phyloP scores from a whole-genome alignment of 2,329 filamentous ascomycete genomes.

The Colletotrichum godetiae region DNA sequence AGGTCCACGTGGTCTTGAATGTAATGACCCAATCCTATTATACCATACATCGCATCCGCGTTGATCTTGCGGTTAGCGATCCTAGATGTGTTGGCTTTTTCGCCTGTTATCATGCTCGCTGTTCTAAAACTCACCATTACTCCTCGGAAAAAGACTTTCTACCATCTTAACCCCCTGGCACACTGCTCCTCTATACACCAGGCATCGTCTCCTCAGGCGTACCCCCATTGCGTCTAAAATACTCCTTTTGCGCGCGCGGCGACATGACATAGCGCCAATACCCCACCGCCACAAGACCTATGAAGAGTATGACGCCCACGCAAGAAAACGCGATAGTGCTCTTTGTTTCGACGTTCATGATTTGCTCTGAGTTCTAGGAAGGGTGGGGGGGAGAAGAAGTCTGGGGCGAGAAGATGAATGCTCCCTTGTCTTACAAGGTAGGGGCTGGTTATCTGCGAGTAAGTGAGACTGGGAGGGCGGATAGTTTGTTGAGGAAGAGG shows the following conservation, averaged over 20 bases:
- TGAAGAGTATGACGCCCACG: background rate
- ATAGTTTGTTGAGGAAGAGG: too few relatives aligned
- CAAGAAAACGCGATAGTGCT: background rate
- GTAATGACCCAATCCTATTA: background rate
- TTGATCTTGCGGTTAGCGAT: too few relatives aligned
- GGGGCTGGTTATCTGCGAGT: too few relatives aligned
- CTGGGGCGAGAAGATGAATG: too few relatives aligned
- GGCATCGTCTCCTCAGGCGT: background rate
- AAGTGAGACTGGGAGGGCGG: too few relatives aligned
- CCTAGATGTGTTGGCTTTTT: too few relatives aligned
- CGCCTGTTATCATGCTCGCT: too few relatives aligned
- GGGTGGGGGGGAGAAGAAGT: background rate
- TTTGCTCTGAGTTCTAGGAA: background rate
- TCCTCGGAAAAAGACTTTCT: too few relatives aligned
- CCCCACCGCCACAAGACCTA: background rate
- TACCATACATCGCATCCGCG: background rate
- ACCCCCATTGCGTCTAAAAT: constrained; percentile 5
- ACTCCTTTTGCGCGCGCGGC: constrained; percentile 11
- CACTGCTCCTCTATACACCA: background rate
- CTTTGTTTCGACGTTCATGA: too few relatives aligned
- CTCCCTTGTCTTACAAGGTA: background rate
- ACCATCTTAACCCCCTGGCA: background rate
- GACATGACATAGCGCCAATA: constrained; percentile 14
- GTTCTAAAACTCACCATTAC: too few relatives aligned
- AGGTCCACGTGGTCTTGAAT: too few relatives aligned